A percentile compares a stretch with the other conserved stretches of the same genome.
Evolutionary conservation across 805 yeast species (phyloP).

Genomic region (Cephaloascus fragrans): DNA sequence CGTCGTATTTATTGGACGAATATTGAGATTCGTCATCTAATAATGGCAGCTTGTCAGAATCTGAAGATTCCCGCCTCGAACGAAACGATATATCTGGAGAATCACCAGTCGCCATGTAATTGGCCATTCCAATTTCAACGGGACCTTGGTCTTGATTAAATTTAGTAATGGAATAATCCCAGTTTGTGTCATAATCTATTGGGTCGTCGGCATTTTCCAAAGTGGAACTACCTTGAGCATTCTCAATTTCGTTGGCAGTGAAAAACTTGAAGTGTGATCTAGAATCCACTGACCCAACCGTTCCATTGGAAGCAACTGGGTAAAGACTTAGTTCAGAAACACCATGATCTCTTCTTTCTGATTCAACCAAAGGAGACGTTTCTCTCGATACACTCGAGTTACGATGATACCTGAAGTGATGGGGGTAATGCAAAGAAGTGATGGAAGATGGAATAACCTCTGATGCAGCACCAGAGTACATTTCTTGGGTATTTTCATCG

Average conservation of each 20-base stretch:
- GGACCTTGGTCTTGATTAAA: conserved; percentile 12
- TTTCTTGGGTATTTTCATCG: conserved; percentile 60
- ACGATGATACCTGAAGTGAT: conserved; percentile 28
- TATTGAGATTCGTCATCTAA: background rate
- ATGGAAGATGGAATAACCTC: conserved; percentile 72
- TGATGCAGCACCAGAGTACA: conserved; percentile 70
- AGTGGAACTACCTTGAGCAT: conserved; percentile 84
- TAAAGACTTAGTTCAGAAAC: conserved; percentile 18
- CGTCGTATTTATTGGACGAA: background rate
- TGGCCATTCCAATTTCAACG: conserved; percentile 4
- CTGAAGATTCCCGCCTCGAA: conserved; percentile 1
- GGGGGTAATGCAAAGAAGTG: conserved; percentile 66
- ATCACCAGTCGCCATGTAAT: background rate
- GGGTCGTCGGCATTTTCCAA: conserved; percentile 45
- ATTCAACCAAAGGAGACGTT: conserved; percentile 23
- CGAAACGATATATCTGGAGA: background rate
- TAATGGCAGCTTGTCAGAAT: conserved; percentile 2
- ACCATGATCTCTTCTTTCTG: conserved; percentile 6
- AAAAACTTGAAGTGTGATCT: conserved; percentile 64
- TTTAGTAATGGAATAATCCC: conserved; percentile 57
- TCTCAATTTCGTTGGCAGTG: conserved; percentile 71
- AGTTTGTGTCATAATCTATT: conserved; percentile 64
- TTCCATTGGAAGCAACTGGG: conserved; percentile 23
- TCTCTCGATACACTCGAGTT: conserved; percentile 15
- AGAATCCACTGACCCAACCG: conserved; percentile 25